phyloP scores from a whole-genome alignment of 2,329 filamentous ascomycete species.

The Ceratocystis colombiana region DNA sequence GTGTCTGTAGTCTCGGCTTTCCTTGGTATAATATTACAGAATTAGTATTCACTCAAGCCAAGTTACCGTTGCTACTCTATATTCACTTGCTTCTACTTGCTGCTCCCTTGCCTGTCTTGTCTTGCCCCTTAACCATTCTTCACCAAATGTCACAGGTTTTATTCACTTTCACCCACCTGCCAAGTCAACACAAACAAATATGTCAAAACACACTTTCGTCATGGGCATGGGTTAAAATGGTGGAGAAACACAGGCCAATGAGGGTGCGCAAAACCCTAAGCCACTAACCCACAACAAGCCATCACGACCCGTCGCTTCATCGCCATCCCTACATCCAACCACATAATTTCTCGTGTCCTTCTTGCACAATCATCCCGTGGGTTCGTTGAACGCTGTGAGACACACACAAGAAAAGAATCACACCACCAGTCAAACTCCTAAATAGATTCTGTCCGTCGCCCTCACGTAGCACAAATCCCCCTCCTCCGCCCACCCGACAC shows the following conservation, averaged over 20 bases:
- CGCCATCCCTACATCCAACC: too few relatives aligned
- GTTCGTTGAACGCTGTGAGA: neutral
- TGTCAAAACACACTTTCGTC: conserved; percentile 7
- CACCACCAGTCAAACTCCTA: neutral
- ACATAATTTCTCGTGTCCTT: neutral
- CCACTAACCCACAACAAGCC: too few relatives aligned
- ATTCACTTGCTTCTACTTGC: neutral
- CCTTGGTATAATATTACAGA: too few relatives aligned
- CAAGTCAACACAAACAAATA: neutral
- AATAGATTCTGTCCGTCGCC: neutral
- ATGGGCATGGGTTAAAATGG: conserved; percentile 12
- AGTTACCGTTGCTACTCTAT: neutral
- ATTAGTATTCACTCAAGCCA: neutral
- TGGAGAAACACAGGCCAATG: neutral
- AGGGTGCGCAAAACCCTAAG: too few relatives aligned
- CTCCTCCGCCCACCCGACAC: neutral
- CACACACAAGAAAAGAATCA: neutral
- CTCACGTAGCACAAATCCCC: neutral
- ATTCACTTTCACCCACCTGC: neutral
- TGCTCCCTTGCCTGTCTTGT: neutral
- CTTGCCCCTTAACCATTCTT: neutral
- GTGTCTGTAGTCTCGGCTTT: neutral
- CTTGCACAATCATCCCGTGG: neutral
- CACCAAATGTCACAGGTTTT: neutral
- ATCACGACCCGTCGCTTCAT: too few relatives aligned